Evolutionary conservation across 768 basidiomycete genomes (phyloP).

Genomic region (Russula foetens): DNA sequence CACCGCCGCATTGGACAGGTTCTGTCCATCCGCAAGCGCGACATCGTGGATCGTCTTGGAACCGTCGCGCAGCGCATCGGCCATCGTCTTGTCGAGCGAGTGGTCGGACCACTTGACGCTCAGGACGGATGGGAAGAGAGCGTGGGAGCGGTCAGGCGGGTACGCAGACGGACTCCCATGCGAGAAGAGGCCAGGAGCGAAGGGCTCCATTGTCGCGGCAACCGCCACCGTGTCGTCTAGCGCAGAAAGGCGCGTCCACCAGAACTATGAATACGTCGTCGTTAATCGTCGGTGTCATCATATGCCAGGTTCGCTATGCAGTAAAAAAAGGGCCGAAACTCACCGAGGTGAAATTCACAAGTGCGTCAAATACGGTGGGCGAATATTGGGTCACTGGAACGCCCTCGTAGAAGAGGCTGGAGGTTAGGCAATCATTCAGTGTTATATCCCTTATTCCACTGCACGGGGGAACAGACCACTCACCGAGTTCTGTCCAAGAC

Average conservation of each 20-base stretch:
- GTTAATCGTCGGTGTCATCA: too few relatives aligned
- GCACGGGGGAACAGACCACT: background rate
- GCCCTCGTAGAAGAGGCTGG: background rate
- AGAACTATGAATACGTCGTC: background rate
- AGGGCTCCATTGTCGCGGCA: background rate
- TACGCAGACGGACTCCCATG: slow-evolving; percentile 13
- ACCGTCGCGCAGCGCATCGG: slow-evolving; percentile 28
- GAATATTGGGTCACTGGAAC: background rate
- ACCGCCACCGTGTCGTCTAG: background rate
- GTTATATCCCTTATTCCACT: background rate
- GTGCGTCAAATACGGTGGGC: background rate
- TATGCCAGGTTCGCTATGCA: too few relatives aligned
- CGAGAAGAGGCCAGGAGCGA: background rate
- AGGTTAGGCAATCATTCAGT: too few relatives aligned
- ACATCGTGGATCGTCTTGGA: background rate
- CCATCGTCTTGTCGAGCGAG: slow-evolving; percentile 33
- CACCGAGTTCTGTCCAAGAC: background rate
- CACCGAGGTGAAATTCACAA: background rate
- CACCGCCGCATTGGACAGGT: slow-evolving; percentile 3
- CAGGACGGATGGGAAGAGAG: slow-evolving; percentile 1
- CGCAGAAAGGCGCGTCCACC: background rate
- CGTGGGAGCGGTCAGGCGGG: slow-evolving; percentile 6
- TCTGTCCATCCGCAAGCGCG: slow-evolving; percentile 20
- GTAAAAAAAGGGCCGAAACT: too few relatives aligned
- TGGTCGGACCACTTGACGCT: slow-evolving; percentile 2